These are phyloP conservation scores for Globisporangium megalacanthum DNA, from an alignment of 352 stramenopile species.

Conservation along the genomic window DNA sequence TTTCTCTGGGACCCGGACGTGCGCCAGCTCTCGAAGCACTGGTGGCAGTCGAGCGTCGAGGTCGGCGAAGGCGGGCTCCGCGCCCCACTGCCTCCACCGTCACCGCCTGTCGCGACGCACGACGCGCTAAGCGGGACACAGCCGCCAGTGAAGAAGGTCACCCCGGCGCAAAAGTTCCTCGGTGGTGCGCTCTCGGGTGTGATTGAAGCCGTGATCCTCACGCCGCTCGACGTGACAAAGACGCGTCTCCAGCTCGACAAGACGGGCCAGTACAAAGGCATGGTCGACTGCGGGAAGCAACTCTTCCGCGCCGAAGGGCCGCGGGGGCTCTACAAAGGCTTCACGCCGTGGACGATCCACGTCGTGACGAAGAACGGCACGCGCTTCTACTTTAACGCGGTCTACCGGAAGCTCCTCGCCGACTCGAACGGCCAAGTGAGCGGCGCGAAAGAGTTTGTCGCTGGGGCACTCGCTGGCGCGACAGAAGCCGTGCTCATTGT, in stretches of 20 bases:
- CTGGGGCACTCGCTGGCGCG: slow-evolving; percentile 90
- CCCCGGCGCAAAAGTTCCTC: slow-evolving; percentile 69
- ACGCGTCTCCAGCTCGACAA: slow-evolving; percentile 88
- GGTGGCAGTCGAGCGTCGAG: slow-evolving; percentile 84
- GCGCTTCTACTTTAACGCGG: slow-evolving; percentile 87
- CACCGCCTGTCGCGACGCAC: neutral
- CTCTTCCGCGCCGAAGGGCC: slow-evolving; percentile 72
- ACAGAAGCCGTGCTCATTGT: slow-evolving; percentile 97
- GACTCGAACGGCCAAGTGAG: slow-evolving; percentile 81
- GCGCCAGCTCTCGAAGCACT: slow-evolving; percentile 82
- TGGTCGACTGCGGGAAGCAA: slow-evolving; percentile 82
- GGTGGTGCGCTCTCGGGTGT: slow-evolving; percentile 81
- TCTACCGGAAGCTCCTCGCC: slow-evolving; percentile 69
- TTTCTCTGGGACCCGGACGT: slow-evolving; percentile 79
- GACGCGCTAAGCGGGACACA: too few species aligned
- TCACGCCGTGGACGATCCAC: slow-evolving; percentile 87
- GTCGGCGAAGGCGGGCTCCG: slow-evolving; percentile 68
- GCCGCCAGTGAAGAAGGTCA: slow-evolving; percentile 45
- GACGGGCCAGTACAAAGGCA: slow-evolving; percentile 78
- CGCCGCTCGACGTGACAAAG: slow-evolving; percentile 86
- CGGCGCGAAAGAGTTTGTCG: slow-evolving; percentile 76
- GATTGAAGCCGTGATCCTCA: slow-evolving; percentile 81
- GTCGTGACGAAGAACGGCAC: slow-evolving; percentile 89
- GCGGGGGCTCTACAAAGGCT: slow-evolving; percentile 83
- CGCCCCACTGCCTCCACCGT: slow-evolving; percentile 35